These are phyloP conservation scores for Pleurotus salmoneostramineus DNA, from an alignment of 768 basidiomycete genomes.

Conservation along the genomic window DNA sequence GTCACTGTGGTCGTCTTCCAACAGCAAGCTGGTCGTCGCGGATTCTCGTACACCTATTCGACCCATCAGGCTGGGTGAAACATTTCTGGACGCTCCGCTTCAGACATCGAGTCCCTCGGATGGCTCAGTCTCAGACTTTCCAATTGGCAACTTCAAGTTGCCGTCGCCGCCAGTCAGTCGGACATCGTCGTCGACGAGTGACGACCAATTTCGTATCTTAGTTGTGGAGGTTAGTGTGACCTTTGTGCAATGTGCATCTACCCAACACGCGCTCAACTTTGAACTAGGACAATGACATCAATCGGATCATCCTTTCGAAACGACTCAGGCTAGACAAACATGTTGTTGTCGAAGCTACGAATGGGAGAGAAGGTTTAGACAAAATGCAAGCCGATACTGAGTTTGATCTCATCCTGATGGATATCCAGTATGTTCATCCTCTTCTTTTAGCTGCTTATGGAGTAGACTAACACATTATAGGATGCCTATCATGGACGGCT, in stretches of 20 bases:
- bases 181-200: too few relatives aligned
- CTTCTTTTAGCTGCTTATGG: background rate
- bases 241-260: too few relatives aligned
- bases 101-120: conserved; percentile 7
- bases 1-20: background rate
- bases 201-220: conserved; percentile 39
- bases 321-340: conserved; percentile 66
- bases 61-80: conserved; percentile 31
- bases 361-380: conserved; percentile 75
- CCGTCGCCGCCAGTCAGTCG: too few relatives aligned
- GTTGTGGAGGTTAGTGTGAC: conserved; percentile 69
- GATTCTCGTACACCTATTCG: conserved; percentile 26
- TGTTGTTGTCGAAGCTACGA: conserved; percentile 57
- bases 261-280: too few relatives aligned
- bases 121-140: too few relatives aligned
- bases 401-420: conserved; percentile 80
- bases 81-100: conserved; percentile 13
- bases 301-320: conserved; percentile 66
- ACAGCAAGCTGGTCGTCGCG: conserved; percentile 19
- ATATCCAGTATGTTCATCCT: conserved; percentile 58
- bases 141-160: too few relatives aligned
- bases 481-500: conserved; percentile 80
- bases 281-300: conserved; percentile 68
- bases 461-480: conserved; percentile 28
- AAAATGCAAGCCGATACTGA: conserved; percentile 49